Conservation (phyloP, 208 protist genomes). For the Trypanosoma platydactyli region DNA sequence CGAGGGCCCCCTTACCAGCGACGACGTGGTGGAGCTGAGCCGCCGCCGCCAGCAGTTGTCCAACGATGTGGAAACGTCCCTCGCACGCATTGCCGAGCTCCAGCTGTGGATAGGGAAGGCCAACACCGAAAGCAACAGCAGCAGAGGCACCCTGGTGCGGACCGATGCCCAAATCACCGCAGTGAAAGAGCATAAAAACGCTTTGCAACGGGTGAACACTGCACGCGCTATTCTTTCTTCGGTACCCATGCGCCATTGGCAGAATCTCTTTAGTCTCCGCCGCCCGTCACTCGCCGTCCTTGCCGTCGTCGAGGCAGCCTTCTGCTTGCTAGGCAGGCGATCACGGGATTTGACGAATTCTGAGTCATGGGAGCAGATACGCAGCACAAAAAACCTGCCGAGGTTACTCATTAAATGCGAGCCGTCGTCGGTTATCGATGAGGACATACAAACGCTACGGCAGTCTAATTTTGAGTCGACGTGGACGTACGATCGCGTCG, state of each 20-base stretch:
- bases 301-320: conserved; percentile 11
- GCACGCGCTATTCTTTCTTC: conserved; percentile 32
- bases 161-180: neutral
- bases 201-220: conserved; percentile 3
- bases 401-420: neutral
- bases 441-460: neutral
- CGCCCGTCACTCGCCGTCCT: conserved; percentile 9
- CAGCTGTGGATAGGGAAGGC: conserved; percentile 8
- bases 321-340: conserved; percentile 11
- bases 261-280: conserved; percentile 21
- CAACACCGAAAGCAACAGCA: neutral
- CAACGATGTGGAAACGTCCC: conserved; percentile 33
- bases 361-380: conserved; percentile 1
- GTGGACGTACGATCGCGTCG: conserved; percentile 11
- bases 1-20: conserved; percentile 13
- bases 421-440: neutral
- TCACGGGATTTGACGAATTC: neutral
- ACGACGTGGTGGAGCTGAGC: conserved; percentile 37
- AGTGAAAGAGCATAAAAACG: neutral
- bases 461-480: neutral
- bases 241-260: conserved; percentile 26
- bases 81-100: conserved; percentile 36
- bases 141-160: neutral
- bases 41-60: conserved; percentile 32
- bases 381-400: neutral